A percentile compares a stretch with the other conserved stretches of the same genome.
These are phyloP conservation scores for Ganoderma multipileum DNA, from an alignment of 1,284 basidiomycete genomes.

Conservation along the genomic window DNA sequence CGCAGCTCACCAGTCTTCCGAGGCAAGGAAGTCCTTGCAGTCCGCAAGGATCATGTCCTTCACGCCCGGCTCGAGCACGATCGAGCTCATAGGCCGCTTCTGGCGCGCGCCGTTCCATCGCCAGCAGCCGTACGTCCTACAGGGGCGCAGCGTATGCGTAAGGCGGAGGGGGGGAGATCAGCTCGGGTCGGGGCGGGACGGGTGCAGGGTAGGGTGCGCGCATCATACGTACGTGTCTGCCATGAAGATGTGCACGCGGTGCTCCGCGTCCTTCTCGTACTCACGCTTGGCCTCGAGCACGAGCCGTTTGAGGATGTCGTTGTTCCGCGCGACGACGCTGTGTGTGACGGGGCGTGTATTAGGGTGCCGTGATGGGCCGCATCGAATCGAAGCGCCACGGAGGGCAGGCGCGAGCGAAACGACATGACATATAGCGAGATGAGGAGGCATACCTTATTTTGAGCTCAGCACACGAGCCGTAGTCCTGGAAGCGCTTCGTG, in stretches of 20 bases:
- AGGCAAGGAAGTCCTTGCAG: slow-evolving; percentile 83
- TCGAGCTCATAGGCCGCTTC: slow-evolving; percentile 86
- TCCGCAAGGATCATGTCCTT: slow-evolving; percentile 88
- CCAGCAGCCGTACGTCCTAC: slow-evolving; percentile 76
- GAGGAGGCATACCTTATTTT: slow-evolving; percentile 71
- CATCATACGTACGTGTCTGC: slow-evolving; percentile 75
- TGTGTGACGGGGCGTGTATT: slow-evolving; percentile 8
- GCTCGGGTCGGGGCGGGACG: neutral
- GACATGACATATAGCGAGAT: neutral
- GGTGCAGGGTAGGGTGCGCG: neutral
- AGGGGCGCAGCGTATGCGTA: neutral
- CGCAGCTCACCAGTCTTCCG: slow-evolving; percentile 76
- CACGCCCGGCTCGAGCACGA: slow-evolving; percentile 83
- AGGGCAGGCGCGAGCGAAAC: slow-evolving; percentile 8
- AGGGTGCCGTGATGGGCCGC: slow-evolving; percentile 11
- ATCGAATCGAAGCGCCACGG: slow-evolving; percentile 14
- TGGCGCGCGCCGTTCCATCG: slow-evolving; percentile 86
- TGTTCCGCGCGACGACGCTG: slow-evolving; percentile 85
- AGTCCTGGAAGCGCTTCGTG: slow-evolving; percentile 76
- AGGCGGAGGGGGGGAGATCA: neutral
- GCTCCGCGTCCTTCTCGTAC: slow-evolving; percentile 87
- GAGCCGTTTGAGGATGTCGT: slow-evolving; percentile 83
- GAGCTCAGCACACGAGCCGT: slow-evolving; percentile 69
- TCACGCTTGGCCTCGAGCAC: slow-evolving; percentile 85
- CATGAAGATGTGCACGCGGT: slow-evolving; percentile 86